Evolutionary conservation across 2,329 filamentous ascomycete species (phyloP), one percentile per base, ranked within the genome.

Genomic region (Talaromyces sp.): DNA sequence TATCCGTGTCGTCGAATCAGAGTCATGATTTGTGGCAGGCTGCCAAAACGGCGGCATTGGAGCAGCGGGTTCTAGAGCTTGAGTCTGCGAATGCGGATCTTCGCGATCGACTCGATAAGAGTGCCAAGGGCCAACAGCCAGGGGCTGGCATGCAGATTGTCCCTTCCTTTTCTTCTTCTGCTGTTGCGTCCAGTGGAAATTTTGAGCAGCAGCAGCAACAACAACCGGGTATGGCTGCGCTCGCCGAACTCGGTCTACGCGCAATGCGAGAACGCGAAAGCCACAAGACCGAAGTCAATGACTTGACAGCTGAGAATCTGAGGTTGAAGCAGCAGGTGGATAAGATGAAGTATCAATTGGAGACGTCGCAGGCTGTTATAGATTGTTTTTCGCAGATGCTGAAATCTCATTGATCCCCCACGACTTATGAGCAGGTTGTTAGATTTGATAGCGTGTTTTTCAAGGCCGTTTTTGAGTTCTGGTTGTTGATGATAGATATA

Each of bases 41-140:
- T 0, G 79, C 79, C 41, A 79, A 78, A 61, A 73, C 75, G 1
- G 79, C 78, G 15, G 79, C 79, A 0, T 71, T 81, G 39, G 77
- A 81, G 67, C 79, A 81, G 61, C 73, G 78, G 15, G 75, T 75
- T 15, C 73, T 81, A 17, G 79, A 80, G 66, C 69, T 80, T 2
- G 79, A 81, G 66, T 61, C 58, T 15, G 62, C 67, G 66, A 64
- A 72, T 57, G 35, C 22, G 1, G 43, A 49, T 43, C 27, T 59
- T 4, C 37, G 56, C 1, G 11, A 45, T 3, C 33, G 11, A n/a
- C 25, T 59, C 2, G 37, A 59, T 4, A 59, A 33, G 3, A 33
- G 19, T 9, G 5, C 15, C 7, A 43, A n/a, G 8, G 15, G 11
- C 7, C 47, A 50, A 8, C 13, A 9, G 7, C 2, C 25, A 31